Conservation (phyloP, 1,139 yeast species). For the Saccharomycopsis hybrid region DNA sequence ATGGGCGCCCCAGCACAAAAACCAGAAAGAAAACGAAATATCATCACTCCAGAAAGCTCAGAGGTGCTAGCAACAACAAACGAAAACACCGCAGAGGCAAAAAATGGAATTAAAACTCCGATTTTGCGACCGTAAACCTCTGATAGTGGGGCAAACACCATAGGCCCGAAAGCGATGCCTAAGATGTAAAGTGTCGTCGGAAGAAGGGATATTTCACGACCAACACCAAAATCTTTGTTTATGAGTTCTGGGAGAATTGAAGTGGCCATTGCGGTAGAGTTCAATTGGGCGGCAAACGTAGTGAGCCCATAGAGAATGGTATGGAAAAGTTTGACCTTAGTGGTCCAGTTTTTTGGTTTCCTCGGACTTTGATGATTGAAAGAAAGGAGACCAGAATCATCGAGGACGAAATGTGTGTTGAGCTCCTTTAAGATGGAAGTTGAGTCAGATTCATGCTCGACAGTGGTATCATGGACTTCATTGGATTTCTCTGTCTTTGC, state of each 20-base stretch:
- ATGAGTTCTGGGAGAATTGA: constrained; percentile 27
- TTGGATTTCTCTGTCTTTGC: no score
- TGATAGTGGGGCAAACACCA: constrained; percentile 69
- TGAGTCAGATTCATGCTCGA: no score
- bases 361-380: no score
- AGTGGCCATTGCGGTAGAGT: constrained; percentile 35
- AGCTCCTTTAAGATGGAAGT: no score
- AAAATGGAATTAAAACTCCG: constrained; percentile 54
- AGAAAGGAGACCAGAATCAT: no score
- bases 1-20: constrained; percentile 9
- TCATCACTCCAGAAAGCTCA: constrained; percentile 5
- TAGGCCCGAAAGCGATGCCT: constrained; percentile 70
- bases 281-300: constrained; percentile 40
- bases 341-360: constrained; percentile 35
- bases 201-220: constrained; percentile 64
- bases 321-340: constrained; percentile 31
- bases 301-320: constrained; percentile 37
- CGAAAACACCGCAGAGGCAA: constrained; percentile 63
- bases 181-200: constrained; percentile 66
- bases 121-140: constrained; percentile 68
- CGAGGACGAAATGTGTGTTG: no score
- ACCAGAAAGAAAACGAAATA: constrained; percentile 6
- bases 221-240: constrained; percentile 29
- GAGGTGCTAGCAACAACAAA: constrained; percentile 71
- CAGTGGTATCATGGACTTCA: no score